These are phyloP conservation scores for Pelargonium fulgidum DNA, from an alignment of 441 rosid genomes.

Conservation along the genomic window DNA sequence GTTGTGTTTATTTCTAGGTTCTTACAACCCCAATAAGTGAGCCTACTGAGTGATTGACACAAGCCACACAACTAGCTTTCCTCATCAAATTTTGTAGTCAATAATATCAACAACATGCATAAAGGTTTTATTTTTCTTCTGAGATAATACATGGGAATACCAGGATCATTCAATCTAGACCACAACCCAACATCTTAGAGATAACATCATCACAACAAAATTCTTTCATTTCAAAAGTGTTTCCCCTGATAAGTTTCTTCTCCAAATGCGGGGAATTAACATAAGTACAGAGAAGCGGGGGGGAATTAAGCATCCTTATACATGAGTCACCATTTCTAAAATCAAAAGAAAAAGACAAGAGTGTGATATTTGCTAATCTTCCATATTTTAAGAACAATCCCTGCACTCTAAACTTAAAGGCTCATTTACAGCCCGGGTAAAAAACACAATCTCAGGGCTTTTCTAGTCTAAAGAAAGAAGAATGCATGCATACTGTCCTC, in stretches of 20 bases:
- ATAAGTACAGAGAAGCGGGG: constrained; percentile 20
- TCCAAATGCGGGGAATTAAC: constrained; percentile 17
- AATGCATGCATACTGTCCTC: constrained; percentile 19
- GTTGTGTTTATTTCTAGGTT: too few relatives aligned
- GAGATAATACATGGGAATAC: neutral
- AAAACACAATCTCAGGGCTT: constrained; percentile 23
- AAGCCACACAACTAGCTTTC: too few relatives aligned
- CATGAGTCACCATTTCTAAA: constrained; percentile 24
- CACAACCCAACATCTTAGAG: too few relatives aligned
- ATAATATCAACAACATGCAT: too few relatives aligned
- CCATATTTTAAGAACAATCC: constrained; percentile 33
- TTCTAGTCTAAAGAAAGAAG: constrained; percentile 23
- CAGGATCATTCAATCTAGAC: too few relatives aligned
- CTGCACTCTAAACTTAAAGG: constrained; percentile 35
- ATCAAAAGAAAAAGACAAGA: constrained; percentile 14
- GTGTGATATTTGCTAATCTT: constrained; percentile 26
- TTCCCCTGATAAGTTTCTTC: constrained; percentile 22
- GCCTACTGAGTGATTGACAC: too few relatives aligned
- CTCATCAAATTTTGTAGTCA: too few relatives aligned
- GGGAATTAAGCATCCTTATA: constrained; percentile 19
- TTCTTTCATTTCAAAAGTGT: constrained; percentile 5
- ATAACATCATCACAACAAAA: neutral
- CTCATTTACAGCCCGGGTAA: constrained; percentile 42
- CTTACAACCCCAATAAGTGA: too few relatives aligned
- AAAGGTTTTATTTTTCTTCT: too few relatives aligned